These are phyloP conservation scores for Goniomonas avonlea DNA, from an alignment of 78 protist genomes.

Conservation along the genomic window DNA sequence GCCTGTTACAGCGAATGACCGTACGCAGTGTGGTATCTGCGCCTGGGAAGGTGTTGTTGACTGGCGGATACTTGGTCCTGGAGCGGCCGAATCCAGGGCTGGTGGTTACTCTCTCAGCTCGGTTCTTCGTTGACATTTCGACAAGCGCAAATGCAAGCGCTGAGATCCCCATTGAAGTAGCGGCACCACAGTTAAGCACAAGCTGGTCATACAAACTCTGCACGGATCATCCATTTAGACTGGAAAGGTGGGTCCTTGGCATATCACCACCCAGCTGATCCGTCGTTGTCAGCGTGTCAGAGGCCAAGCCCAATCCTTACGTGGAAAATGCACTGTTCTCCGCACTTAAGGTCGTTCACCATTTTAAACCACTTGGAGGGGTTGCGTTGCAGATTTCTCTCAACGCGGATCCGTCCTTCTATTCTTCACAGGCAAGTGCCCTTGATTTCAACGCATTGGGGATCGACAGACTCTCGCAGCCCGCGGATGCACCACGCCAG, in stretches of 20 bases:
- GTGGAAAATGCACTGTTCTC: no score
- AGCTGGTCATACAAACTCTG: background rate
- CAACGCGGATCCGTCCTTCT: background rate
- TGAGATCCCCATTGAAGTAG: background rate
- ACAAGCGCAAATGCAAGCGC: background rate
- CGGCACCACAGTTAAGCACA: background rate
- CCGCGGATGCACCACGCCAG: no score
- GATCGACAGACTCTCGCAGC: background rate
- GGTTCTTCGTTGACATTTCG: no score
- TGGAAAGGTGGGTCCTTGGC: background rate
- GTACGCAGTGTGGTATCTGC: background rate
- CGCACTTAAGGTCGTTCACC: no score
- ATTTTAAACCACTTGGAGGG: background rate
- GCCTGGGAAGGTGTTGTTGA: slow-evolving; percentile 2
- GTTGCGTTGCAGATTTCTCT: background rate
- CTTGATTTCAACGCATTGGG: background rate
- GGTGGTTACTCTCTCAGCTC: background rate
- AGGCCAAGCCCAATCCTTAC: no score
- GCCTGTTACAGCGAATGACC: no score
- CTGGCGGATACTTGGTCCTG: slow-evolving; percentile 9
- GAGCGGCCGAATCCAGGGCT: background rate
- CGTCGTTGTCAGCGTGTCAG: no score
- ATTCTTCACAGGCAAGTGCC: background rate
- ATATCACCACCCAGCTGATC: background rate
- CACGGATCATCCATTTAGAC: no score